These are phyloP conservation scores for Rosa multiflora DNA, from an alignment of 306 rosid species.

Conservation along the genomic window DNA sequence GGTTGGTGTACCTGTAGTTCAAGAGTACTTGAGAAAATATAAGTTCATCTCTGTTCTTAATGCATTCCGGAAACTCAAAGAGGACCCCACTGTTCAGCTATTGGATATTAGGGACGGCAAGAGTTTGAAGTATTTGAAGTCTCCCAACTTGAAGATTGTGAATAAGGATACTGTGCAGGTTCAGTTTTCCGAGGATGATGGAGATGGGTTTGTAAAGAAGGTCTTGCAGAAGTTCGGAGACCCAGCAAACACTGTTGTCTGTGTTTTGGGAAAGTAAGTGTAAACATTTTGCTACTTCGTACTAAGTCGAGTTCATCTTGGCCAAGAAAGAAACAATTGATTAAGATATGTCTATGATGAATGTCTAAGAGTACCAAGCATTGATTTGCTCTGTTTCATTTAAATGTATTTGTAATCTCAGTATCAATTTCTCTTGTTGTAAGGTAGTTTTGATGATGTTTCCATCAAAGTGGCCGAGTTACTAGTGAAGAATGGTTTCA, in stretches of 20 bases:
- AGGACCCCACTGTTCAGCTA: constrained; percentile 58
- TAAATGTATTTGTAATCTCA: constrained; percentile 21
- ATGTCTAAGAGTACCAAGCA: background rate
- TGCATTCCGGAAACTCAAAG: constrained; percentile 68
- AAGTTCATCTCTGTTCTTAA: constrained; percentile 73
- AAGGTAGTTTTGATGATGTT: constrained; percentile 95
- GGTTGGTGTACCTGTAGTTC: constrained; percentile 61
- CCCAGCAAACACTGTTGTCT: constrained; percentile 51
- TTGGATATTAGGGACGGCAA: constrained; percentile 76
- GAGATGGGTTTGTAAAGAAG: constrained; percentile 67
- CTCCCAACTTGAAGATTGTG: constrained; percentile 75
- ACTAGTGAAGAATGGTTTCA: constrained; percentile 84
- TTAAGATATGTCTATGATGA: too few species aligned
- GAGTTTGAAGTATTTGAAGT: constrained; percentile 48
- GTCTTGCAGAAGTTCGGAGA: constrained; percentile 56
- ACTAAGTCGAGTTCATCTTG: background rate
- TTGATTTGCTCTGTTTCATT: constrained; percentile 16
- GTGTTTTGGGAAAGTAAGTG: constrained; percentile 73
- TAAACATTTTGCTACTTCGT: background rate
- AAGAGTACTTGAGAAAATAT: constrained; percentile 60
- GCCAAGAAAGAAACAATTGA: background rate
- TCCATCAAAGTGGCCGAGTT: constrained; percentile 87
- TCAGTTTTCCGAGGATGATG: constrained; percentile 58
- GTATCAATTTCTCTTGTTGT: constrained; percentile 50
- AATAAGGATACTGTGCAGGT: constrained; percentile 63